Percentiles rank a stretch among this genome's conserved stretches.
These are phyloP conservation scores for Dactylellina sp. DNA, from an alignment of 2,329 filamentous ascomycete genomes.

Conservation along the genomic window DNA sequence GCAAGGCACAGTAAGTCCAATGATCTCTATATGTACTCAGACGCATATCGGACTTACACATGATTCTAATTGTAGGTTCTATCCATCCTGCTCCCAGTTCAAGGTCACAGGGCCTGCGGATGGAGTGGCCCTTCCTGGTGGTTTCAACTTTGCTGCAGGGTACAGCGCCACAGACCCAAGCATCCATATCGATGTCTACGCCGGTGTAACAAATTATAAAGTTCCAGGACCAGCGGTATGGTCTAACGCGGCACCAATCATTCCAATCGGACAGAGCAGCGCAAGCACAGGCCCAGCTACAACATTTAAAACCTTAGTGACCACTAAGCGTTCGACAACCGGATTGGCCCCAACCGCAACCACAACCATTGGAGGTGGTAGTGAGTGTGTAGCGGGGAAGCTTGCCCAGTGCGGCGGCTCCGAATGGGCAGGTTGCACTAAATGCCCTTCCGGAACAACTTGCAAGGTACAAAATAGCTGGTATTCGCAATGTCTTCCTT, in stretches of 20 bases:
- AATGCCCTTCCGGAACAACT: constrained; percentile 6
- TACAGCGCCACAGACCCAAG: constrained; percentile 64
- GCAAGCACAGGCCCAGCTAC: background rate
- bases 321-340: constrained; percentile 4
- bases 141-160: constrained; percentile 66
- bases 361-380: constrained; percentile 4
- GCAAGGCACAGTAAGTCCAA: constrained; percentile 24
- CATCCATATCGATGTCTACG: constrained; percentile 62
- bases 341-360: background rate
- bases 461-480: constrained; percentile 22
- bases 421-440: constrained; percentile 26
- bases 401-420: constrained; percentile 12
- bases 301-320: constrained; percentile 61
- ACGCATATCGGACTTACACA: constrained; percentile 16
- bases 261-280: background rate
- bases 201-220: constrained; percentile 38
- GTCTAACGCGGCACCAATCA: constrained; percentile 18
- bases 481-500: constrained; percentile 32
- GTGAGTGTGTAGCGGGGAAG: constrained; percentile 1
- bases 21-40: background rate
- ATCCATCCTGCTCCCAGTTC: constrained; percentile 66
- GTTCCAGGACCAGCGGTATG: constrained; percentile 58
- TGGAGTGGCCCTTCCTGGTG: constrained; percentile 61
- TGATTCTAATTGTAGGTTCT: constrained; percentile 59
- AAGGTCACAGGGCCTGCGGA: constrained; percentile 62